Evolutionary conservation across 345 rosid genomes (phyloP), one percentile per base, ranked within the genome.

Genomic region (Citrus glauca): DNA sequence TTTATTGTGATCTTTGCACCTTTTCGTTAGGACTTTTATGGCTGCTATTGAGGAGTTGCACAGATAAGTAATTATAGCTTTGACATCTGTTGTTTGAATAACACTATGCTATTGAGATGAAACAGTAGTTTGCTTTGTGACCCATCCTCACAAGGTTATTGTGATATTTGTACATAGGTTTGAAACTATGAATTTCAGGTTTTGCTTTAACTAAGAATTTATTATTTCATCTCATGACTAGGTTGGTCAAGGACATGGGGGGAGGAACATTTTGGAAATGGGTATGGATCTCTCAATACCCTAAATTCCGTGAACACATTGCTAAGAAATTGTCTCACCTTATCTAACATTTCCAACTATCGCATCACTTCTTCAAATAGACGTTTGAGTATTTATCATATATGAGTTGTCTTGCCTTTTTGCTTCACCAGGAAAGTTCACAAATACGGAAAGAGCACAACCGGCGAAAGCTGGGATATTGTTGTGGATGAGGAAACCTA

Each of bases 241-340:
- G 98, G 98, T 77, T 96, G 98, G 99, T 93, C 98, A 73, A 92
- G 98, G 85, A 96, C 97, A 16, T 96, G 99, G 98, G 98, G 99
- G 38, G 99, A 96, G 81, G 99, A 96, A 81, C 98, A 96, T 79
- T 91, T 93, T 50, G 99, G 99, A 88, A 92, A 96, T 13, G 95
- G 99, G 99, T 96, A 89, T 30, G 84, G 53, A 84, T 45, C 50
- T 73, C 77, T 60, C 82, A 28, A 73, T 4, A 65, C 10, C 35
- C n/a, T 60, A 32, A 42, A n/a, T 20, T 73, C 33, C 32, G 53
- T 69, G 22, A 6, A 57, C 32, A 22, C 67, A 63, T 40, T 38
- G 16, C 19, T 0, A 70, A 16, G 37, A 7, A 37, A 33, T 19
- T 40, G 53, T 42, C 42, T 69, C 22, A 45, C 17, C 14, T 48